phyloP scores from a whole-genome alignment of 352 stramenopile species.

The Phytophthora brassicae region DNA sequence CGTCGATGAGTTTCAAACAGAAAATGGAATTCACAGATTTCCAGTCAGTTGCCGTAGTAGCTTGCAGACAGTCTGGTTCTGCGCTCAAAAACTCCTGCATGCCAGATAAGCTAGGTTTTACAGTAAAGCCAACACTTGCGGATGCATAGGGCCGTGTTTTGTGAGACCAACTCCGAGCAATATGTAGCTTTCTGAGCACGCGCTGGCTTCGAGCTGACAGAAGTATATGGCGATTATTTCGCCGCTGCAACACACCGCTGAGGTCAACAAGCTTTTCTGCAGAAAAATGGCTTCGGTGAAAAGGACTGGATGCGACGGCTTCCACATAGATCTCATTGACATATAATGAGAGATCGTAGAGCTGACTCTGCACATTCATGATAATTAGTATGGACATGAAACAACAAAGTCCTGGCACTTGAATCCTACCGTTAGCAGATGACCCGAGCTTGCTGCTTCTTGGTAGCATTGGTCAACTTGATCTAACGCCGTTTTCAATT shows the following conservation, averaged over 20 bases:
- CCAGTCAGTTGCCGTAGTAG: conserved; percentile 8
- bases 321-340: conserved; percentile 52
- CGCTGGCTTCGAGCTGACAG: conserved; percentile 33
- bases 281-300: conserved; percentile 23
- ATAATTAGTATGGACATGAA: background rate
- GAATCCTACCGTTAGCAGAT: conserved; percentile 34
- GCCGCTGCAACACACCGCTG: conserved; percentile 26
- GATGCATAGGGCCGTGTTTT: conserved; percentile 4
- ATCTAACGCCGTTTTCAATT: conserved; percentile 25
- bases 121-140: background rate
- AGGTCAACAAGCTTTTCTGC: conserved; percentile 29
- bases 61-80: conserved; percentile 2
- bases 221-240: conserved; percentile 40
- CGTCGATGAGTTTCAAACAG: conserved; percentile 2
- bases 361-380: conserved; percentile 28
- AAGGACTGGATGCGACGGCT: conserved; percentile 46
- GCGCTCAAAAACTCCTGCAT: conserved; percentile 14
- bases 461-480: conserved; percentile 28
- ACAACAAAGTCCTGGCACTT: background rate
- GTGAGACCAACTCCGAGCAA: conserved; percentile 21
- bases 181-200: conserved; percentile 43
- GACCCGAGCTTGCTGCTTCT: conserved; percentile 26
- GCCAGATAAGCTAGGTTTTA: background rate
- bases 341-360: conserved; percentile 40
- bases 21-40: conserved; percentile 19